Conservation (phyloP, 2,329 filamentous ascomycete species). For the Ampelomyces quisqualis region DNA sequence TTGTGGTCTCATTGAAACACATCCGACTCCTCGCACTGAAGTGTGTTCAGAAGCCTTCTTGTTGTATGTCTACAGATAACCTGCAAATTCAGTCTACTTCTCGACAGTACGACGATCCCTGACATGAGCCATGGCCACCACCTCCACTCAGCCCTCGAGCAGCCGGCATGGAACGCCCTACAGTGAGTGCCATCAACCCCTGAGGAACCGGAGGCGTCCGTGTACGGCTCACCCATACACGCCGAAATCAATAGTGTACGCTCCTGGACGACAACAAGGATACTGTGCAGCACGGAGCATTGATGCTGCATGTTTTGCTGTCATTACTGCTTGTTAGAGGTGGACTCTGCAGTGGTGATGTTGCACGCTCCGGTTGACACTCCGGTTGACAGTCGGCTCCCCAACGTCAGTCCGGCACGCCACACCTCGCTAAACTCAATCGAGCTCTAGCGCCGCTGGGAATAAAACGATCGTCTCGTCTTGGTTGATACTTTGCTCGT, state of each 20-base stretch:
- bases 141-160: no score
- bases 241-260: constrained; percentile 2
- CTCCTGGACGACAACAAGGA: background rate
- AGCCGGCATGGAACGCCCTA: no score
- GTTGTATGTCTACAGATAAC: no score
- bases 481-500: no score
- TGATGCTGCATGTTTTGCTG: constrained; percentile 3
- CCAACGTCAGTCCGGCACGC: constrained; percentile 29
- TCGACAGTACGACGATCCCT: background rate
- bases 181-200: no score
- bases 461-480: constrained; percentile 16
- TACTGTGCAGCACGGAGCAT: background rate
- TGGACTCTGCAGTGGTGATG: constrained; percentile 14
- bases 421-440: constrained; percentile 13
- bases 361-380: constrained; percentile 17
- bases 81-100: no score
- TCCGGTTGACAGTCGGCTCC: constrained; percentile 27
- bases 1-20: no score
- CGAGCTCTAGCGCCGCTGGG: constrained; percentile 11
- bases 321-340: constrained; percentile 12
- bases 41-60: no score
- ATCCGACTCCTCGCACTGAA: no score
- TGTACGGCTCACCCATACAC: background rate
- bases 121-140: background rate
- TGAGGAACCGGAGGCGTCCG: no score